These are phyloP conservation scores for Leccinum boreale DNA, from an alignment of 768 basidiomycete genomes.

Conservation along the genomic window DNA sequence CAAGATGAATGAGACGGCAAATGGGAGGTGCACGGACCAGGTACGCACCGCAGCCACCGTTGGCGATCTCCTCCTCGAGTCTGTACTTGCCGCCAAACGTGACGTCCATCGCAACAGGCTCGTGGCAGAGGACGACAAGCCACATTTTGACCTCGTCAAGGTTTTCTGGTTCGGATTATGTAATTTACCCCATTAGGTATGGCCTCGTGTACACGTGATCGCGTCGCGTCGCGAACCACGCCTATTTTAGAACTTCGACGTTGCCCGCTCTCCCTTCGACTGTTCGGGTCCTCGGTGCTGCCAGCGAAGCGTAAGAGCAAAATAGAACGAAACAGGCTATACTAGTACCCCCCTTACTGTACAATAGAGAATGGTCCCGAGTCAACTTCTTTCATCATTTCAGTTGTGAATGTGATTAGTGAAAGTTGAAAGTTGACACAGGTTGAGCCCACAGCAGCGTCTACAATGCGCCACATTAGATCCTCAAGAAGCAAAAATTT, in stretches of 20 bases:
- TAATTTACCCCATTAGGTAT: slow-evolving; percentile 15
- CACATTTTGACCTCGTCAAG: background rate
- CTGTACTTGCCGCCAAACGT: slow-evolving; percentile 76
- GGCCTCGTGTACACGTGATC: slow-evolving; percentile 24
- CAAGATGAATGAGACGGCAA: slow-evolving; percentile 3
- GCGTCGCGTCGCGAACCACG: slow-evolving; percentile 18
- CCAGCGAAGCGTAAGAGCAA: background rate
- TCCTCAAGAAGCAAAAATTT: background rate
- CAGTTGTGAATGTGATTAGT: background rate
- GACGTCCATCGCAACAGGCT: slow-evolving; percentile 26
- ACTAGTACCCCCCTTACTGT: too few relatives aligned
- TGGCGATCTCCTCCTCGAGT: slow-evolving; percentile 76
- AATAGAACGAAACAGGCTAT: background rate
- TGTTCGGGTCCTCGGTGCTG: slow-evolving; percentile 2
- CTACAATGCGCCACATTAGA: background rate
- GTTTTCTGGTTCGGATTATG: slow-evolving; percentile 21
- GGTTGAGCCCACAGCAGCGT: background rate
- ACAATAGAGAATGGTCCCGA: too few relatives aligned
- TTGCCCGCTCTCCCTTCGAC: background rate
- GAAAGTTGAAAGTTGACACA: background rate
- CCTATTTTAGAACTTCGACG: background rate
- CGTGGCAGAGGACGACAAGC: slow-evolving; percentile 15
- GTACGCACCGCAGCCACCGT: slow-evolving; percentile 71
- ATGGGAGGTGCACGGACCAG: slow-evolving; percentile 42
- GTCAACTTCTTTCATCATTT: background rate